Conservation (phyloP, 176 grass and related monocot species). For the Pharus latifolius region DNA sequence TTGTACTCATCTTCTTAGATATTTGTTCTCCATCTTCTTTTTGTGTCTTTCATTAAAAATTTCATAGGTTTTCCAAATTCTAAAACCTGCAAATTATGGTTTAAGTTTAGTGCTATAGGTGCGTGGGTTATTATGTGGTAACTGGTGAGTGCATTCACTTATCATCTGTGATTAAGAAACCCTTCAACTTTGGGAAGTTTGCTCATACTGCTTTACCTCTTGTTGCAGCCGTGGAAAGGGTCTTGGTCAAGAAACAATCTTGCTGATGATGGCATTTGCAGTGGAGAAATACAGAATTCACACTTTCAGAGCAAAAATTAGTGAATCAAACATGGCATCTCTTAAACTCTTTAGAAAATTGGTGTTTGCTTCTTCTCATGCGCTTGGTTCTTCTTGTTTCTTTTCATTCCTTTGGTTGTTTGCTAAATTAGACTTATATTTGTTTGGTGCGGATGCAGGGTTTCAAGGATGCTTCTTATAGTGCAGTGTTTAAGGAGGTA, state of each 20-base stretch:
- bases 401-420: not conserved
- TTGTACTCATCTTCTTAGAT: not conserved
- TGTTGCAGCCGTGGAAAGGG: conserved; percentile 62
- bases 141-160: too few species aligned
- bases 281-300: conserved; percentile 56
- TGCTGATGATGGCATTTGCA: conserved; percentile 87
- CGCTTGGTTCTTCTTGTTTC: not conserved
- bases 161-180: too few species aligned
- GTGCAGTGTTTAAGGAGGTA: conserved; percentile 80
- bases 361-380: conserved; percentile 17
- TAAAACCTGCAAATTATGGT: too few species aligned
- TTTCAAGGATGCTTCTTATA: conserved; percentile 65
- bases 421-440: conserved; percentile 6
- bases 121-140: too few species aligned
- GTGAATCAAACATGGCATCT: conserved; percentile 68
- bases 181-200: not conserved
- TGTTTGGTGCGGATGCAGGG: conserved; percentile 33
- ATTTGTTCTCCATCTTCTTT: not conserved
- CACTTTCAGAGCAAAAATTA: conserved; percentile 82
- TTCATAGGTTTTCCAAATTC: too few species aligned
- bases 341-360: conserved; percentile 77
- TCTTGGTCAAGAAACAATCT: conserved; percentile 56
- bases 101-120: too few species aligned
- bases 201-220: not conserved
- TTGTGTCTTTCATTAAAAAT: not conserved